A percentile compares a stretch with the other conserved stretches of the same genome.
Conservation (phyloP, 148 eudicot species). For the Talinum fruticosum region DNA sequence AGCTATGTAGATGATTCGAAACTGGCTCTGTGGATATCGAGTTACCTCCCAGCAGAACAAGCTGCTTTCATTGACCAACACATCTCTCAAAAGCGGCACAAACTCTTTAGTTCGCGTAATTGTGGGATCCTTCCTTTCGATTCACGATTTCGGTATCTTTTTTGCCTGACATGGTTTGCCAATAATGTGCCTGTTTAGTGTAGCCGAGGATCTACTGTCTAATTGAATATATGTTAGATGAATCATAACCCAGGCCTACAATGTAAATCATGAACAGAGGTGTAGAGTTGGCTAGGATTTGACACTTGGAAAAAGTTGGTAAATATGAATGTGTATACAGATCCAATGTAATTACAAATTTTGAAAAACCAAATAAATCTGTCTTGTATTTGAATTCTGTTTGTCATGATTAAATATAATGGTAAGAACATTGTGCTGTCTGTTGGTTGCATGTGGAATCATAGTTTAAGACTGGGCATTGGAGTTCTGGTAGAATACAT, state of each 20-base stretch:
- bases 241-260: constrained; percentile 14
- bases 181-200: constrained; percentile 6
- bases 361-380: constrained; percentile 13
- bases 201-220: neutral
- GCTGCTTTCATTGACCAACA: constrained; percentile 36
- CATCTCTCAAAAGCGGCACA: constrained; percentile 36
- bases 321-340: constrained; percentile 30
- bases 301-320: constrained; percentile 9
- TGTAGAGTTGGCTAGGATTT: constrained; percentile 24
- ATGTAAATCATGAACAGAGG: constrained; percentile 23
- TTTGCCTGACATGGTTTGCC: constrained; percentile 26
- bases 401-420: too few relatives aligned
- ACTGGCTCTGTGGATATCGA: constrained; percentile 33
- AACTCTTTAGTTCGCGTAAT: constrained; percentile 29
- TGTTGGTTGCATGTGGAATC: too few relatives aligned
- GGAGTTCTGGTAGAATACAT: too few relatives aligned
- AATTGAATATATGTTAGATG: constrained; percentile 12
- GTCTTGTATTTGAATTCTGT: neutral
- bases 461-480: too few relatives aligned
- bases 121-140: constrained; percentile 32
- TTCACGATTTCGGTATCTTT: constrained; percentile 36
- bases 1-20: constrained; percentile 33
- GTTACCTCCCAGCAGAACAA: constrained; percentile 34
- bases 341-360: constrained; percentile 18
- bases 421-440: too few relatives aligned